Base-by-base conservation (phyloP, 345 rosid species). In the Dipteronia dyeriana region DNA sequence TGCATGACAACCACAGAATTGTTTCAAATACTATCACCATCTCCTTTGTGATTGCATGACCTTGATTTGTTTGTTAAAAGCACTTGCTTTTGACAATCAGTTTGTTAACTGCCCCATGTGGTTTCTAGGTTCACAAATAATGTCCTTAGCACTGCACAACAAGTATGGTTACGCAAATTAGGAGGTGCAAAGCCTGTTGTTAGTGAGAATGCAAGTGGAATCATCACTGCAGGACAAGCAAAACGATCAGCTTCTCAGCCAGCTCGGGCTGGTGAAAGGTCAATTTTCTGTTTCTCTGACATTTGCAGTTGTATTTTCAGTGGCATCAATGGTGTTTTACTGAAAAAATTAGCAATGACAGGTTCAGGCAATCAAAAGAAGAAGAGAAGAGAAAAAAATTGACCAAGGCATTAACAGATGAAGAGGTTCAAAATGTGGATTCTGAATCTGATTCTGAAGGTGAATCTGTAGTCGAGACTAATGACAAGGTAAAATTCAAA, bases 71-170 rank as follows among this genome's bases (percentile, higher is more conserved):
- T 60, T 41, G 23, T 74, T 61, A 29, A 43, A 69, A 22, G 62
- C n/a, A 26, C 34, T 8, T 70, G 14, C 11, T 34, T 49, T 22
- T 63, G 31, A 41, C 26, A 6, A 25, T 65, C 51, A 31, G 6
- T 76, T 63, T 39, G 1, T 78, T 22, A 75, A 9, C 39, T 31
- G 64, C 41, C 22, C 56, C 12, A 2, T 82, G 62, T 68, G 54
- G 38, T 73, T 74, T 85, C 70, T 81, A 96, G 99, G 99, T 94
- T 96, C 79, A 89, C 93, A 72, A 96, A 96, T 80, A 96, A 96
- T 59, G 86, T 96, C 66, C 97, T 96, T 56, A 96, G 99, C 82
- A 96, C 99, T 0, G 97, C 98, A 17, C 99, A 96, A 79, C 99
- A 96, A 79, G 90, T 96, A 63, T 96, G 98, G 98, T 87, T 96